A percentile compares a stretch with the other conserved stretches of the same genome.
phyloP scores from a whole-genome alignment of 2,329 filamentous ascomycete genomes.

The Fusarium sp. region DNA sequence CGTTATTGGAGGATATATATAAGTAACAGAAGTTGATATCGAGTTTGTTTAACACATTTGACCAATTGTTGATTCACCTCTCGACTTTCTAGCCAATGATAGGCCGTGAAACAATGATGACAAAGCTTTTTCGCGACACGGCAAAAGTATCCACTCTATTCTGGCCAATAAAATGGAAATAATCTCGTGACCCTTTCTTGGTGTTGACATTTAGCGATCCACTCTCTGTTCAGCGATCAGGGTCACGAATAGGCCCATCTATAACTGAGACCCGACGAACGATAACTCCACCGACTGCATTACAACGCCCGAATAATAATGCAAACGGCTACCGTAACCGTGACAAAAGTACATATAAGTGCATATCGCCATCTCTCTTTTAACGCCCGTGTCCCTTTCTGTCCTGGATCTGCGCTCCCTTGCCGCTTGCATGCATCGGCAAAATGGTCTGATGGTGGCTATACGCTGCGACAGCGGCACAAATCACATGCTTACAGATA shows the following conservation, averaged over 20 bases:
- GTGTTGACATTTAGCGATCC: not conserved
- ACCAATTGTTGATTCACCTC: not conserved
- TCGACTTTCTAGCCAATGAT: not conserved
- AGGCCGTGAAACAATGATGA: not conserved
- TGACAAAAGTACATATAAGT: not conserved
- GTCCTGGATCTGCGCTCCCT: not conserved
- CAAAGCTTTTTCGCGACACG: not conserved
- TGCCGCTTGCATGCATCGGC: not conserved
- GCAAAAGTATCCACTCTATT: fast-evolving
- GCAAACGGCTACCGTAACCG: not conserved
- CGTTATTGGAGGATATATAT: not conserved
- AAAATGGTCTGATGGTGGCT: not conserved
- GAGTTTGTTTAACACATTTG: not conserved
- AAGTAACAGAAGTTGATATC: fast-evolving
- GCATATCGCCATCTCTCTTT: not conserved
- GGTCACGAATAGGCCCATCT: not conserved
- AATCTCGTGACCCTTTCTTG: not conserved
- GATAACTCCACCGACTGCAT: not conserved
- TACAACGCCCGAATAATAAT: not conserved
- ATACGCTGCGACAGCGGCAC: not conserved
- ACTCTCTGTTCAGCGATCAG: not conserved
- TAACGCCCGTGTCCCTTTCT: not conserved
- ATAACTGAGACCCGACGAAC: not conserved
- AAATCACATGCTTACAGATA: not conserved
- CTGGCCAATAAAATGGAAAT: not conserved